Evolutionary conservation across 257 asterid species (phyloP).

Genomic region (Galeopsis tetrahit): DNA sequence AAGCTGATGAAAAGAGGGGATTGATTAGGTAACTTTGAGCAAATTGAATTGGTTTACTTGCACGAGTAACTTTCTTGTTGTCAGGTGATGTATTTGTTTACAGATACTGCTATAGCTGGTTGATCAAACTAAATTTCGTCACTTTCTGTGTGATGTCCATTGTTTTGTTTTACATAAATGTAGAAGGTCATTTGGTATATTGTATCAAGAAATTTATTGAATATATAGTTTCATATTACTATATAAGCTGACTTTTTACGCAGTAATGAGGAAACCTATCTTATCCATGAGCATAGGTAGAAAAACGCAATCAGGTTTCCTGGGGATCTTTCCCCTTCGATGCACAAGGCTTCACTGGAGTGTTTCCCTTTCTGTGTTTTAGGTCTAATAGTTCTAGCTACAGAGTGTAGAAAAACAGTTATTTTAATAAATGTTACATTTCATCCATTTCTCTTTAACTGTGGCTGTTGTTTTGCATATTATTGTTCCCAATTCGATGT

Average conservation of each 20-base stretch:
- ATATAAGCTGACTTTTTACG: conserved; percentile 14
- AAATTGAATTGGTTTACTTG: conserved; percentile 28
- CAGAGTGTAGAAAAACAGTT: conserved; percentile 2
- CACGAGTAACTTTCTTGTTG: background rate
- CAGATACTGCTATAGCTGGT: conserved; percentile 7
- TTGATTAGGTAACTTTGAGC: conserved; percentile 68
- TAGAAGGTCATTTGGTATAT: background rate
- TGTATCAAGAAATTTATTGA: background rate
- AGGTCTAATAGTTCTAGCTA: background rate
- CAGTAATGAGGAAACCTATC: background rate
- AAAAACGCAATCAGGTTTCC: conserved; percentile 15
- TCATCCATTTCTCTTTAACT: background rate
- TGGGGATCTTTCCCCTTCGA: conserved; percentile 11
- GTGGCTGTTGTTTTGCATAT: background rate
- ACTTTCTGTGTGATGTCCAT: background rate
- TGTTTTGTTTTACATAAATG: conserved; percentile 14
- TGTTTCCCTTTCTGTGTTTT: conserved; percentile 18
- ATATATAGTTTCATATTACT: background rate
- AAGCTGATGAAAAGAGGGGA: conserved; percentile 64
- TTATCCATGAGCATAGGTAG: conserved; percentile 8
- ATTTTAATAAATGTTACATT: background rate
- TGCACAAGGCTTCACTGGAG: conserved; percentile 23
- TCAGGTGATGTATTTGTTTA: conserved; percentile 5
- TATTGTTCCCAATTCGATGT: background rate
- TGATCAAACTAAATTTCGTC: conserved; percentile 18